Evolutionary conservation across 2,329 filamentous ascomycete species (phyloP).

Genomic region (Penicillium brevicompactum): DNA sequence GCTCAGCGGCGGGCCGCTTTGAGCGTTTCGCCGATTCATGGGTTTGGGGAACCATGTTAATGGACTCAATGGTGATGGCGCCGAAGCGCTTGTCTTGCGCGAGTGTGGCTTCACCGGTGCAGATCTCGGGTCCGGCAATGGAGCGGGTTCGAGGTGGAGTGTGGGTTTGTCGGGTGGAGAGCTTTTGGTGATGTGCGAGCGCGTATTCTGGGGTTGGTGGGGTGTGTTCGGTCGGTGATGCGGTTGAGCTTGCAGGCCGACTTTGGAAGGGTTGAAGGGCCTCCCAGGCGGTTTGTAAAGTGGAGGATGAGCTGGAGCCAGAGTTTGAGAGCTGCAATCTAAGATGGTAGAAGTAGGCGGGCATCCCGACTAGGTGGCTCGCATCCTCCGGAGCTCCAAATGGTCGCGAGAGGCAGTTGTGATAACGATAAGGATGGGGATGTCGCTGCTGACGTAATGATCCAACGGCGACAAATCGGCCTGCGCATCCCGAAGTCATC

Average conservation of each 20-base stretch:
- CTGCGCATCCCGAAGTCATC: not conserved
- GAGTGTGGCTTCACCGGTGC: constrained; percentile 12
- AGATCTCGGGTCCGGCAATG: not conserved
- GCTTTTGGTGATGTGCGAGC: constrained; percentile 9
- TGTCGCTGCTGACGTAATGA: constrained; percentile 9
- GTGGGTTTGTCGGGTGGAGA: not conserved
- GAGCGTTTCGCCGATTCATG: constrained; percentile 26
- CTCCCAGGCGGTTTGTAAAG: constrained; percentile 40
- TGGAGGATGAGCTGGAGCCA: constrained; percentile 18
- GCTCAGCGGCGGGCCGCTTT: constrained; percentile 36
- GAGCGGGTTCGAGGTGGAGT: constrained; percentile 1
- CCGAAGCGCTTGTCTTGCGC: constrained; percentile 77
- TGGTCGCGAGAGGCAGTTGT: not conserved
- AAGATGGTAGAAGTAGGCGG: constrained; percentile 66
- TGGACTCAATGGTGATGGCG: constrained; percentile 74
- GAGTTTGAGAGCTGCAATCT: constrained; percentile 54
- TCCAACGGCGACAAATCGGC: not conserved
- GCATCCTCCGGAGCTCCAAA: constrained; percentile 21
- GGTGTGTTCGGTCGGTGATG: constrained; percentile 4
- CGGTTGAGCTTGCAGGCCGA: constrained; percentile 18
- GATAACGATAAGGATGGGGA: constrained; percentile 7
- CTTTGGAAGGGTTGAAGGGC: constrained; percentile 40
- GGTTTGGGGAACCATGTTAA: constrained; percentile 64
- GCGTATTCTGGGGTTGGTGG: not conserved
- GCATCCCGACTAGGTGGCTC: constrained; percentile 51